Evolutionary conservation across 306 rosid genomes (phyloP), one percentile per base, ranked within the genome.

Genomic region (Trifolium dubium): DNA sequence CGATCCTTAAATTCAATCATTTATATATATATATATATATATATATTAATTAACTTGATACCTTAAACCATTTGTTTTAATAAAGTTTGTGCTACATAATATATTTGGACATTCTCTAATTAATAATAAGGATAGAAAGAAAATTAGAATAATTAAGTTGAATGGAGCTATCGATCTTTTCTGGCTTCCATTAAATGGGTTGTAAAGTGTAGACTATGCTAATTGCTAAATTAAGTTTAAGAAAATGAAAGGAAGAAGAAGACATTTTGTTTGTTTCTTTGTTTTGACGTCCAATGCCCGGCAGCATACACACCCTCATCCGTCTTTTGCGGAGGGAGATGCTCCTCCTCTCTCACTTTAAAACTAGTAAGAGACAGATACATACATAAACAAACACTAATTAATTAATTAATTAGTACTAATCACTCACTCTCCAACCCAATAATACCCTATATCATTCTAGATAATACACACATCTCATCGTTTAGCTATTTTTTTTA

Each of bases 271-370:
- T 23, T 23, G 77, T 6, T 49, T 64, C 35, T 65, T 73, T 77
- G 80, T 64, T 79, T 71, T 77, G 79, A 81, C 96, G 98, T 92
- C 70, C 79, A 80, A 66, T 83, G 86, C 87, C 88, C 88, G 92
- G 86, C 92, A 85, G 82, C 89, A 46, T 72, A 69, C 79, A 59
- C 78, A 59, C 78, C 86, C 63, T 64, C 69, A 23, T 83, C 96
- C 96, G 91, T 70, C 83, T 85, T 89, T 86, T 79, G 6, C 90
- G 96, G 89, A 64, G 30, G 50, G 29, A 14, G 18, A 70, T 29
- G 29, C 50, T 67, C 40, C 10, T n/a, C 23, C 1, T 1, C 23
- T 23, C 23, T 23, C 44, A 15, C 63, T 50, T n/a, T 3, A 3
- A 31, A 32, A 49, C 34, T 17, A n/a, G n/a, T n/a, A 68, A 46